phyloP scores from a whole-genome alignment of 192 early-diverging fungal species.

The Mortierella alpina region DNA sequence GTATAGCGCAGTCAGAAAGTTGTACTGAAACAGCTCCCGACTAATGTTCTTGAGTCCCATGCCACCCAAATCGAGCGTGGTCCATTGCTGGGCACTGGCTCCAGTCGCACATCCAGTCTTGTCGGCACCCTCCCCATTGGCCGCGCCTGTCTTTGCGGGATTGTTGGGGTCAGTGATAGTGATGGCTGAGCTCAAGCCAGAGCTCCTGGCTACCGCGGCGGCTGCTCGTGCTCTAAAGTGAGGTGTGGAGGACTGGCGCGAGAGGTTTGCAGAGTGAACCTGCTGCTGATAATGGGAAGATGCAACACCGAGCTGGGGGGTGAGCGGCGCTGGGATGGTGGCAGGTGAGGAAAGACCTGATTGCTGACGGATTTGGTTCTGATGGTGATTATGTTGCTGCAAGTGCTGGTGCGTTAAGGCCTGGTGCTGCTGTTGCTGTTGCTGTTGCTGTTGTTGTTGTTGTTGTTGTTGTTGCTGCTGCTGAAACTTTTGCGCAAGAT shows the following conservation, averaged over 20 bases:
- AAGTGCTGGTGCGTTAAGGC: constrained; percentile 47
- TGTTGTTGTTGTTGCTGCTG: constrained; percentile 63
- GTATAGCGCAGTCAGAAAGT: constrained; percentile 91
- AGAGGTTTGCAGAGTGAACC: constrained; percentile 75
- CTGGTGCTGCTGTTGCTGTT: constrained; percentile 43
- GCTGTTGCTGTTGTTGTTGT: constrained; percentile 42
- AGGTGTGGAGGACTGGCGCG: constrained; percentile 80
- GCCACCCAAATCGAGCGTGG: constrained; percentile 92
- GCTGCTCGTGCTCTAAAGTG: constrained; percentile 93
- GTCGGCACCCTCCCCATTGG: constrained; percentile 60
- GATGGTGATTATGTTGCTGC: constrained; percentile 49
- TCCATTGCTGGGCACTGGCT: constrained; percentile 75
- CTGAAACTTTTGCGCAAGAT: constrained; percentile 61
- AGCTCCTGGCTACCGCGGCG: constrained; percentile 78
- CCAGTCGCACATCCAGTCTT: constrained; percentile 34
- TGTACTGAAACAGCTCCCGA: constrained; percentile 80
- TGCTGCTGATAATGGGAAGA: constrained; percentile 81
- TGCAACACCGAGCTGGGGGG: constrained; percentile 43
- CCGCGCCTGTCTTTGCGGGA: constrained; percentile 53
- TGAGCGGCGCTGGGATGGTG: constrained; percentile 38
- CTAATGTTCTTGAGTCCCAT: constrained; percentile 91
- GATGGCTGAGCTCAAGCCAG: constrained; percentile 57
- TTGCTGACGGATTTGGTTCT: constrained; percentile 40
- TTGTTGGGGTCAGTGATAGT: constrained; percentile 70
- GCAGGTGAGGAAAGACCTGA: constrained; percentile 49